Evolutionary conservation across 805 yeast species (phyloP).

Genomic region (Cyberlindnera samutprakarnensis): DNA sequence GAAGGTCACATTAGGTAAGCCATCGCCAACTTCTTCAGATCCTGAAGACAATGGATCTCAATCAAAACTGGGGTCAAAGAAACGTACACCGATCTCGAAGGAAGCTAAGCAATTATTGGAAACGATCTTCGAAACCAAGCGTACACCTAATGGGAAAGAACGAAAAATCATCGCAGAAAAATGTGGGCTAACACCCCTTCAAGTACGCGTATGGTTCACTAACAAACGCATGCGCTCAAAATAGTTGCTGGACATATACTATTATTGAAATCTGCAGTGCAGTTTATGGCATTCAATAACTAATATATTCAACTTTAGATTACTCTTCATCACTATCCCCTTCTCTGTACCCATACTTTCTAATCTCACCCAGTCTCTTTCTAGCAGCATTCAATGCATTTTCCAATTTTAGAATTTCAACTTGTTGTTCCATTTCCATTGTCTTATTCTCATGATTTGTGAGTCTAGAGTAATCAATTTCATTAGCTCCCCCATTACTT

Average conservation of each 20-base stretch:
- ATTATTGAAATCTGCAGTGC: not conserved
- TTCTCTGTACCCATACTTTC: slow-evolving; percentile 69
- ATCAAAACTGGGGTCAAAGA: not conserved
- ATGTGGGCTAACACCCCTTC: slow-evolving; percentile 21
- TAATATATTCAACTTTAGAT: not conserved
- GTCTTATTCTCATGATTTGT: slow-evolving; percentile 78
- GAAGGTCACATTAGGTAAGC: too few relatives aligned
- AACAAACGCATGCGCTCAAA: slow-evolving; percentile 26
- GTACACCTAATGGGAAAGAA: slow-evolving; percentile 24
- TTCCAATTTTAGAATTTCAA: slow-evolving; percentile 77
- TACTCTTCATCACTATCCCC: slow-evolving; percentile 49
- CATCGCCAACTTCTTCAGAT: too few relatives aligned
- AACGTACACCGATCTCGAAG: slow-evolving; percentile 7
- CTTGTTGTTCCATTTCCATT: slow-evolving; percentile 89
- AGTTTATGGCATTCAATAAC: not conserved
- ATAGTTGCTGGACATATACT: slow-evolving; percentile 11
- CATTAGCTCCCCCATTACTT: slow-evolving; percentile 26
- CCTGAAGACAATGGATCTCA: too few relatives aligned
- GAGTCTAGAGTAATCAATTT: slow-evolving; percentile 58
- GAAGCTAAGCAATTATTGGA: slow-evolving; percentile 13
- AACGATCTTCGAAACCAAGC: slow-evolving; percentile 13
- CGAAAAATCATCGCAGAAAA: slow-evolving; percentile 22
- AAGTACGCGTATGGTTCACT: slow-evolving; percentile 29
- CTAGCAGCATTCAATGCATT: slow-evolving; percentile 65
- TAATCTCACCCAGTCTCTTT: slow-evolving; percentile 75